These are phyloP conservation scores for Cicer chorassanicum DNA, from an alignment of 306 rosid genomes.

Conservation along the genomic window DNA sequence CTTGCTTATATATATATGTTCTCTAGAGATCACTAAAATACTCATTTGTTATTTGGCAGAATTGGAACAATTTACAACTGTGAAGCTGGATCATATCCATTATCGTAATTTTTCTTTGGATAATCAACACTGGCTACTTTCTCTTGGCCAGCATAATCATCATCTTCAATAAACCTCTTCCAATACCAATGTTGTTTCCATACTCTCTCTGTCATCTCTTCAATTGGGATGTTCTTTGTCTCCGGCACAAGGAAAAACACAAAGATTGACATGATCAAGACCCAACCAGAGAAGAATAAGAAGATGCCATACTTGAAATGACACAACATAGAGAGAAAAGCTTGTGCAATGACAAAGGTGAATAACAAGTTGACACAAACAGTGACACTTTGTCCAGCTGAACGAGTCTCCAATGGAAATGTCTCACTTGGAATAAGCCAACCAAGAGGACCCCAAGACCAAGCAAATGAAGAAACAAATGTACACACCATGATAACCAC, in stretches of 20 bases:
- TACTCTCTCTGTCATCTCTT: conserved; percentile 86
- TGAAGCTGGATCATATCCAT: conserved; percentile 58
- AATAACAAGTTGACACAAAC: conserved; percentile 80
- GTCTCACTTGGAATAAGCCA: conserved; percentile 92
- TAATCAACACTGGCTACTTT: conserved; percentile 14
- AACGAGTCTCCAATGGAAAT: conserved; percentile 82
- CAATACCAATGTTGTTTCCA: conserved; percentile 91
- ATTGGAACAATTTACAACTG: conserved; percentile 46
- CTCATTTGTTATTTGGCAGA: background rate
- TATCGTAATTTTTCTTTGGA: background rate
- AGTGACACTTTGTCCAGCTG: conserved; percentile 86
- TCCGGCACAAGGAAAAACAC: conserved; percentile 74
- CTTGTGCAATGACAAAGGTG: conserved; percentile 80
- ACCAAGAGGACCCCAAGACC: conserved; percentile 98
- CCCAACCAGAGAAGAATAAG: conserved; percentile 89
- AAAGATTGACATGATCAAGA: conserved; percentile 67
- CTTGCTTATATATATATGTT: background rate
- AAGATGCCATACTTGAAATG: conserved; percentile 84
- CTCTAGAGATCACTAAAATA: conserved; percentile 5
- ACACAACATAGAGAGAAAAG: conserved; percentile 87
- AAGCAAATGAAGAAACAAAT: conserved; percentile 79
- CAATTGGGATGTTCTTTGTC: conserved; percentile 86
- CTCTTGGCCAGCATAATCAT: conserved; percentile 26
- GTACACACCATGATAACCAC: conserved; percentile 80
- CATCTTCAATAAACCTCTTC: conserved; percentile 73